A percentile compares a stretch with the other conserved stretches of the same genome.
phyloP scores from a whole-genome alignment of 164 flowering plant species.

The Stephania yunnanensis region DNA sequence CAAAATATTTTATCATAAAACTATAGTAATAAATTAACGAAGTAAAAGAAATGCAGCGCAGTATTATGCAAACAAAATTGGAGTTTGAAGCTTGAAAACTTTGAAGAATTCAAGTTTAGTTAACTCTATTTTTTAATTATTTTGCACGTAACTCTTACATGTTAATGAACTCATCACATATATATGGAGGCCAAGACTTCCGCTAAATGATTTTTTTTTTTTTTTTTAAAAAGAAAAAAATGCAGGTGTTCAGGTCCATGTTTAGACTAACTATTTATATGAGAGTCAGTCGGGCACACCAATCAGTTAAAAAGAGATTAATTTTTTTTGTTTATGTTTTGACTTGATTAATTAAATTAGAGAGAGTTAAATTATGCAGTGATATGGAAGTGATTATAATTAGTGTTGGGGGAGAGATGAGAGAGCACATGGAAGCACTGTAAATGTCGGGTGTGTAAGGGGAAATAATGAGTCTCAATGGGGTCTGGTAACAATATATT shows the following conservation, averaged over 20 bases:
- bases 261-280: no score
- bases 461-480: not conserved
- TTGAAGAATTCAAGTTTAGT: not conserved
- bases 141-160: not conserved
- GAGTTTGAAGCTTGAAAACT: not conserved
- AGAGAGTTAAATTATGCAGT: not conserved
- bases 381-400: not conserved
- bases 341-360: not conserved
- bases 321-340: not conserved
- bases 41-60: not conserved
- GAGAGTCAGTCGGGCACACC: no score
- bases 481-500: not conserved
- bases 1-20: no score
- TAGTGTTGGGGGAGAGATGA: not conserved
- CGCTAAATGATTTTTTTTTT: not conserved
- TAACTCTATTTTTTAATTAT: not conserved
- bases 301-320: not conserved
- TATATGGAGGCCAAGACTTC: not conserved
- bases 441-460: not conserved
- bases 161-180: not conserved
- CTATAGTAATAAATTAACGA: no score
- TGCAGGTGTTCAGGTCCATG: no score
- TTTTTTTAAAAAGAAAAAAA: no score
- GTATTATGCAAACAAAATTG: not conserved
- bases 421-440: not conserved